Conservation (phyloP, 768 basidiomycete genomes). For the Podaxis pistillaris region DNA sequence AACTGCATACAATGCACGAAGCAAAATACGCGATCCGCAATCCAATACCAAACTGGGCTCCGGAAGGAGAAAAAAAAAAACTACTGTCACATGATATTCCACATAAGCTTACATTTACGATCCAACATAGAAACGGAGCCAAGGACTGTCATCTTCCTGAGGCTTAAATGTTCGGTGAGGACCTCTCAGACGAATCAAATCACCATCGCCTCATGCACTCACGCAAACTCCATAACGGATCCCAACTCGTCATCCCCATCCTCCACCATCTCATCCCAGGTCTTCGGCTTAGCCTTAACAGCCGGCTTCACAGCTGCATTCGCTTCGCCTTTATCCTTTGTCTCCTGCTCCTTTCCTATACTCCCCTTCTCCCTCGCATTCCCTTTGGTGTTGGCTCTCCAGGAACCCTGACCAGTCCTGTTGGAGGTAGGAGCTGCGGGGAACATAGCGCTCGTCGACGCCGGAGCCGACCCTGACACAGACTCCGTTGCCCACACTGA, state of each 20-base stretch:
- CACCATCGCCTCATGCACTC: not conserved
- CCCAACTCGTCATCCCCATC: constrained; percentile 11
- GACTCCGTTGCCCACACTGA: not conserved
- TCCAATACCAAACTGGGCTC: too few species aligned
- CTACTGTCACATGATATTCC: too few species aligned
- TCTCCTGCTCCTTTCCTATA: not conserved
- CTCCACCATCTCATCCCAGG: constrained; percentile 10
- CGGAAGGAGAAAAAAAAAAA: too few species aligned
- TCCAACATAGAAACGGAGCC: too few species aligned
- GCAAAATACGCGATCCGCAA: too few species aligned
- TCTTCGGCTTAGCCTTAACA: not conserved
- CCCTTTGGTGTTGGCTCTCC: not conserved
- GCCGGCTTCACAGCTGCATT: not conserved
- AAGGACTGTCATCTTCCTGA: not conserved
- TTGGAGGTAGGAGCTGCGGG: not conserved
- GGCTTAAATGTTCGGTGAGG: not conserved
- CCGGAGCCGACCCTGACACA: not conserved
- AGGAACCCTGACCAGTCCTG: not conserved
- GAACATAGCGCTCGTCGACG: not conserved
- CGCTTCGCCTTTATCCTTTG: not conserved
- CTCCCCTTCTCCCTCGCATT: not conserved
- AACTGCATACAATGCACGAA: too few species aligned
- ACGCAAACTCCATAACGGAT: constrained; percentile 4
- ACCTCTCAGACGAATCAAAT: not conserved
- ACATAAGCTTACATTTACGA: too few species aligned